These are phyloP conservation scores for Xylaria longipes DNA, from an alignment of 495 filamentous ascomycete species.

Conservation along the genomic window DNA sequence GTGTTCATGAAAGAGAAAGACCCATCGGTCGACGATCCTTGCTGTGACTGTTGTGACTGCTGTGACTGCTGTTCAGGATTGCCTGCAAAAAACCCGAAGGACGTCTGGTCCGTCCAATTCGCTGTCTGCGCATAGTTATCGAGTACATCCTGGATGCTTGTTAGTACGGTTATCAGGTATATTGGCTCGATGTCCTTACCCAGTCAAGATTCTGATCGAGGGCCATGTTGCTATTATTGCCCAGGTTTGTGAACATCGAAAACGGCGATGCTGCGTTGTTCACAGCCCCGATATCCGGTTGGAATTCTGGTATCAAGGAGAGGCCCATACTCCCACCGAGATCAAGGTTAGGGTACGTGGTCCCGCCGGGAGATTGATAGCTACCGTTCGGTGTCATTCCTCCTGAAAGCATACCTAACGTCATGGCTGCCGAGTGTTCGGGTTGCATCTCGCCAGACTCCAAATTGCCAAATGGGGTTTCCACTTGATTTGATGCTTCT, in stretches of 20 bases:
- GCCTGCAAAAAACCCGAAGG: conserved; percentile 54
- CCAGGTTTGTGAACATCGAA: conserved; percentile 56
- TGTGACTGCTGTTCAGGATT: conserved; percentile 46
- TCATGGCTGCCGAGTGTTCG: conserved; percentile 79
- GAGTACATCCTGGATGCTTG: conserved; percentile 50
- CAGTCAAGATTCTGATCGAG: conserved; percentile 73
- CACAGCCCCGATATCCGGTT: conserved; percentile 58
- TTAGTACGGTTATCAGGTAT: neutral
- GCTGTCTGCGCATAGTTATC: conserved; percentile 58
- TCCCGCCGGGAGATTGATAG: conserved; percentile 47
- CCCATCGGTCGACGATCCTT: conserved; percentile 35
- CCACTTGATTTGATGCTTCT: conserved; percentile 31
- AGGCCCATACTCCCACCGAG: conserved; percentile 31
- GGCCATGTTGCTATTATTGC: conserved; percentile 40
- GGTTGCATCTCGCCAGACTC: conserved; percentile 50
- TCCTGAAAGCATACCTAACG: conserved; percentile 76
- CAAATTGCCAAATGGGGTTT: conserved; percentile 38
- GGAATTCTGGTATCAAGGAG: conserved; percentile 49
- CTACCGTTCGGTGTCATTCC: conserved; percentile 66
- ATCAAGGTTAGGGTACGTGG: conserved; percentile 45
- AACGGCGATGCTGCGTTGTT: conserved; percentile 61
- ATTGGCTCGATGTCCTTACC: conserved; percentile 57
- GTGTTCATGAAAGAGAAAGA: conserved; percentile 38
- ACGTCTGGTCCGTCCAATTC: conserved; percentile 52
- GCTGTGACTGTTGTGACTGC: conserved; percentile 43